Evolutionary conservation across 331 rosid genomes (phyloP), one percentile per base, ranked within the genome.

Genomic region (Malus hybrid): DNA sequence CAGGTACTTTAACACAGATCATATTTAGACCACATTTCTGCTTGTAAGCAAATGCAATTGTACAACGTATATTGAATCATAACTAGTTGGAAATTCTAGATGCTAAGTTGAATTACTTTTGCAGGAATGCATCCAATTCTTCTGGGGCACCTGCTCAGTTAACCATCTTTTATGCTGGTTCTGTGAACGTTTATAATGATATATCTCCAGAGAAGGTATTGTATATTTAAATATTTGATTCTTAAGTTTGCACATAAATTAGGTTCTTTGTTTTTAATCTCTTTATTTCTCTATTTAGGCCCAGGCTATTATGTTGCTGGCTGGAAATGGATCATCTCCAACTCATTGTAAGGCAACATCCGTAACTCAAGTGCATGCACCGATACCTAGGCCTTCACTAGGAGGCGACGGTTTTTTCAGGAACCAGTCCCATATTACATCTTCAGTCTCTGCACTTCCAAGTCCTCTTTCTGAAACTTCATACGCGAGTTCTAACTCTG

Each of bases 131-230:
- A 68, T 77, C 87, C 68, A 85, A 88, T 60, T 73, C 87, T 72
- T 77, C 87, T 5, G 86, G 78, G 64, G 69, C 82, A 20, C 81
- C 91, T 78, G 29, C 92, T 86, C 97, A 90, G 72, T 74, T 95
- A 69, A 92, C 99, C 22, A 92, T 95, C 57, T 95, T 95, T 80
- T 95, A 90, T 80, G 91, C 76, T 22, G 98, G 99, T 65, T 85
- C 97, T 6, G 96, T 95, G 67, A 83, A 84, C 77, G 93, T 90
- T 59, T 95, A 83, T 82, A 86, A 92, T 78, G 91, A 89, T 76
- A 65, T 95, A 73, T 77, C 97, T 74, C 88, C 90, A 7, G 97
- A 92, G 85, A 90, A 85, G 98, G 99, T 90, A 86, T 63, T 2
- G 14, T 55, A 50, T 50, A 50, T 50, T 5, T 50, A 7, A 19